Conservation (phyloP, 257 asterid species). For the Euphrasia confusa region DNA sequence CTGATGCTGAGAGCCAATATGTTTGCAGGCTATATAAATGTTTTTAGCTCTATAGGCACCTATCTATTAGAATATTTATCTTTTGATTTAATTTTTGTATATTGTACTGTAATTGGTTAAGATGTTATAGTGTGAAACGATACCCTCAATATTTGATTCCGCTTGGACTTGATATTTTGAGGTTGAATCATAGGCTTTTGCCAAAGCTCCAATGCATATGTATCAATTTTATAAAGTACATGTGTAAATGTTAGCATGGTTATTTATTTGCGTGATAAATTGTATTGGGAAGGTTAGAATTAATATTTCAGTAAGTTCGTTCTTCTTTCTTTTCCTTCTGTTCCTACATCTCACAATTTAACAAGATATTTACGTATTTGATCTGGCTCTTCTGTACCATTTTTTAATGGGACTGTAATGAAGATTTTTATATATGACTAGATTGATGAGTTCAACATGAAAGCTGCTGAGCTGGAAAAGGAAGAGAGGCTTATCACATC, state of each 20-base stretch:
- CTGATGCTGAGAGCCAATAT: conserved; percentile 6
- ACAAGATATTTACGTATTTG: conserved; percentile 10
- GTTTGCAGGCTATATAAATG: conserved; percentile 3
- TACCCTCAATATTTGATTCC: conserved; percentile 2
- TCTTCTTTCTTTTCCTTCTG: conserved; percentile 9
- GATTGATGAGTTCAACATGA: conserved; percentile 74
- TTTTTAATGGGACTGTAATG: conserved; percentile 17
- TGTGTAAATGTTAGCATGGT: background rate
- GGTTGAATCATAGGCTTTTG: background rate
- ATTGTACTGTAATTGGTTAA: background rate
- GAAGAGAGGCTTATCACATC: conserved; percentile 25
- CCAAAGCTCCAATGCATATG: background rate
- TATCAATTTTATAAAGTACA: background rate
- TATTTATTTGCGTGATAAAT: no score
- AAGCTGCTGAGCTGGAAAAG: conserved; percentile 55
- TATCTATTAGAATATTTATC: background rate
- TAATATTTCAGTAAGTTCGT: background rate
- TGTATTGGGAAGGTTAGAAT: background rate
- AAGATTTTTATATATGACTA: conserved; percentile 25
- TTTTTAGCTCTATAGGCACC: background rate
- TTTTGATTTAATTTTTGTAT: background rate
- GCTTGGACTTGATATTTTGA: background rate
- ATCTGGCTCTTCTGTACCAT: background rate
- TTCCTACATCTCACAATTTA: conserved; percentile 11
- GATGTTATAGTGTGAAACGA: background rate